Percentiles rank a stretch among this genome's conserved stretches.
Evolutionary conservation across 371 early-diverging fungal species (phyloP).

Genomic region (Mycotypha africana): DNA sequence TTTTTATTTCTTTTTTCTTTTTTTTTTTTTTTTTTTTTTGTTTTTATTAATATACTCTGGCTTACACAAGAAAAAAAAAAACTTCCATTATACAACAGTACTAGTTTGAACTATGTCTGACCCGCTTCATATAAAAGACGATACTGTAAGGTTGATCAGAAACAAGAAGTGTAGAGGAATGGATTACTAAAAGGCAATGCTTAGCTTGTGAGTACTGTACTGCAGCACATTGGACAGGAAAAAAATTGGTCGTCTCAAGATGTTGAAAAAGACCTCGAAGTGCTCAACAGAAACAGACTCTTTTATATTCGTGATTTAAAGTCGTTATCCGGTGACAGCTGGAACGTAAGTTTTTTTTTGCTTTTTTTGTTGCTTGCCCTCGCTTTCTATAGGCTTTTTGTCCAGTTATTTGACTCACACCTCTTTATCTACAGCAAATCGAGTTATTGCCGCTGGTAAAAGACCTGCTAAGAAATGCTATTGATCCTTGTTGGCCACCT

Average conservation of each 20-base stretch:
- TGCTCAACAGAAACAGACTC: slow-evolving; percentile 35
- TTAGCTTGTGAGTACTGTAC: slow-evolving; percentile 10
- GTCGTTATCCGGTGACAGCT: slow-evolving; percentile 39
- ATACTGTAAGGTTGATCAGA: too few relatives aligned
- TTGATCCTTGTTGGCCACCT: slow-evolving; percentile 7
- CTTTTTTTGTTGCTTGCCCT: slow-evolving; percentile 1
- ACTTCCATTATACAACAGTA: too few relatives aligned
- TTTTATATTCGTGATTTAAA: slow-evolving; percentile 34
- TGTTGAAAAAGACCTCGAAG: slow-evolving; percentile 30
- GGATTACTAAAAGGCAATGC: too few relatives aligned
- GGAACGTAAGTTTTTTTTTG: slow-evolving; percentile 31
- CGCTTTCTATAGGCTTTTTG: not conserved
- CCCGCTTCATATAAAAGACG: too few relatives aligned
- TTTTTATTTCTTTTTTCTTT: too few relatives aligned
- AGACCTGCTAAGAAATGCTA: slow-evolving; percentile 31
- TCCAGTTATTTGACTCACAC: too few relatives aligned
- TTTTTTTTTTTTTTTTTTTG: too few relatives aligned
- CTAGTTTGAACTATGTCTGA: too few relatives aligned
- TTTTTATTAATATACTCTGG: too few relatives aligned
- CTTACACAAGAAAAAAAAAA: too few relatives aligned
- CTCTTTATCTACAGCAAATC: slow-evolving; percentile 38
- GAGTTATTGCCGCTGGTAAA: slow-evolving; percentile 41
- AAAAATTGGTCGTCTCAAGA: slow-evolving; percentile 37
- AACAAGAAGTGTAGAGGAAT: too few relatives aligned
- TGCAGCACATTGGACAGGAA: slow-evolving; percentile 20